A percentile compares a stretch with the other conserved stretches of the same genome.
Conservation (phyloP, 371 early-diverging fungal species). For the Smittium culicis region DNA sequence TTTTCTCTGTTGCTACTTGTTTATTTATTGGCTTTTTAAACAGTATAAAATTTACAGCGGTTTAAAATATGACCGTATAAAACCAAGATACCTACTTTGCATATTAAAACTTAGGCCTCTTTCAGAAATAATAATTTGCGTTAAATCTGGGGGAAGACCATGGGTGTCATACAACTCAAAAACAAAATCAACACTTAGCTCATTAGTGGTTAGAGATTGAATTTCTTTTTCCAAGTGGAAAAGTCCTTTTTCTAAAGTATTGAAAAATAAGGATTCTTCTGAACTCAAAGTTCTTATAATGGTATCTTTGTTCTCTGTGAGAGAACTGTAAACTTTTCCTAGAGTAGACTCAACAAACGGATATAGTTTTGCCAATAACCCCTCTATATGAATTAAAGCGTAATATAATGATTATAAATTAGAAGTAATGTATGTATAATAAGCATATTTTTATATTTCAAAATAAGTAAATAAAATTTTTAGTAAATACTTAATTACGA, state of each 20-base stretch:
- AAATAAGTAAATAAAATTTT: no score
- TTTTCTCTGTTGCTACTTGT: no score
- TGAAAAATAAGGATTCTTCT: slow-evolving; percentile 50
- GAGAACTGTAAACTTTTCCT: slow-evolving; percentile 40
- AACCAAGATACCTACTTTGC: slow-evolving; percentile 24
- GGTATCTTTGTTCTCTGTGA: slow-evolving; percentile 36
- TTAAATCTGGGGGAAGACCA: slow-evolving; percentile 64
- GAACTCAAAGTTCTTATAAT: slow-evolving; percentile 42
- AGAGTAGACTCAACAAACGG: slow-evolving; percentile 43
- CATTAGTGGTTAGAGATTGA: slow-evolving; percentile 23
- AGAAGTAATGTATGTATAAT: no score
- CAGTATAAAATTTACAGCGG: no score
- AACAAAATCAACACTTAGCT: slow-evolving; percentile 38
- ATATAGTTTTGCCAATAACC: slow-evolving; percentile 46
- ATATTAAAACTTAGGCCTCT: slow-evolving; percentile 54
- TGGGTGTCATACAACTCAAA: slow-evolving; percentile 61
- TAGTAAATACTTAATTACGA: no score
- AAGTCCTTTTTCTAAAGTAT: slow-evolving; percentile 49
- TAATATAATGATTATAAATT: not conserved
- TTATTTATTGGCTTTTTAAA: no score
- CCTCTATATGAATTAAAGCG: slow-evolving; percentile 26
- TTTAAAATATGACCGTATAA: no score
- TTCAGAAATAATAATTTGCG: slow-evolving; percentile 50
- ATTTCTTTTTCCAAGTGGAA: slow-evolving; percentile 39
- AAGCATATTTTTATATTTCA: no score